A percentile compares a stretch with the other conserved stretches of the same genome.
phyloP scores from a whole-genome alignment of 345 rosid genomes.

The Linum tenue region DNA sequence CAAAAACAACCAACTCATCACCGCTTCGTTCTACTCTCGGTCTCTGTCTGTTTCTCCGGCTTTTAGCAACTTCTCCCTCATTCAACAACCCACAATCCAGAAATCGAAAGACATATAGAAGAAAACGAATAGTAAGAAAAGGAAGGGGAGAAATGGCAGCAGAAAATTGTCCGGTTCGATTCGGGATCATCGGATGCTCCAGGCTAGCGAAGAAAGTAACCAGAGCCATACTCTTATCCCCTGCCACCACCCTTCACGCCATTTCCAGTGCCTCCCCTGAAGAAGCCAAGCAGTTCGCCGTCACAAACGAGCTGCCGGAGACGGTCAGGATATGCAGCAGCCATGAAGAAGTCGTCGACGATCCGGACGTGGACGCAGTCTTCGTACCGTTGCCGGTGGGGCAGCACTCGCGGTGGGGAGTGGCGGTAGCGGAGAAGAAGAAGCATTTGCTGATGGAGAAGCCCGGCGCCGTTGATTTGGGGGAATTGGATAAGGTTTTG shows the following conservation, averaged over 20 bases:
- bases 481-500: slow-evolving; percentile 44
- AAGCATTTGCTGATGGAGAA: slow-evolving; percentile 65
- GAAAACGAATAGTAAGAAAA: background rate
- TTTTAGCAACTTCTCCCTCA: background rate
- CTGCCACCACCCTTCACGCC: slow-evolving; percentile 40
- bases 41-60: background rate
- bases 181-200: slow-evolving; percentile 61
- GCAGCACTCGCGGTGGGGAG: slow-evolving; percentile 47
- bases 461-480: slow-evolving; percentile 44
- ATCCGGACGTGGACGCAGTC: slow-evolving; percentile 48
- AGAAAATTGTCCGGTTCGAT: slow-evolving; percentile 24
- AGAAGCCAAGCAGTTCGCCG: slow-evolving; percentile 41
- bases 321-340: slow-evolving; percentile 38
- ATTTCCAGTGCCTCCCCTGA: slow-evolving; percentile 52
- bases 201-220: slow-evolving; percentile 42
- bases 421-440: slow-evolving; percentile 40
- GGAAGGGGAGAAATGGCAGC: slow-evolving; percentile 17
- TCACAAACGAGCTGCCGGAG: slow-evolving; percentile 29
- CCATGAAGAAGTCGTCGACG: slow-evolving; percentile 45
- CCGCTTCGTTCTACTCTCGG: background rate
- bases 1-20: background rate
- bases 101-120: background rate
- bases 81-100: background rate
- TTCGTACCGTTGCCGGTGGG: slow-evolving; percentile 56
- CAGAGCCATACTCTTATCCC: slow-evolving; percentile 42